Percentiles rank a stretch among this genome's conserved stretches.
Conservation (phyloP, 2,329 filamentous ascomycete genomes). For the Paracorniculantispora psalliotae region DNA sequence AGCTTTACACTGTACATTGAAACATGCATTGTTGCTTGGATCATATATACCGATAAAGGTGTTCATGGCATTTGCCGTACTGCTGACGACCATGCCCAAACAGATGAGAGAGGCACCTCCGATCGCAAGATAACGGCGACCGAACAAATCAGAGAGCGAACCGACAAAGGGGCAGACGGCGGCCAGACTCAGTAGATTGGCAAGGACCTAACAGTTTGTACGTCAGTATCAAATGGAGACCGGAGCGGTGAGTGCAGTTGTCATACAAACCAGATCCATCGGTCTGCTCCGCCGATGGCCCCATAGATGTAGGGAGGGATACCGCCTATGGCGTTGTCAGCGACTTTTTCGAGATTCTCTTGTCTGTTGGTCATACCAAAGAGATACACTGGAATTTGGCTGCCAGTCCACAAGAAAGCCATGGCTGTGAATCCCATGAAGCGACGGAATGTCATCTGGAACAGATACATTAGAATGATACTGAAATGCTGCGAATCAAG, state of each 20-base stretch:
- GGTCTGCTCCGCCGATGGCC: constrained; percentile 55
- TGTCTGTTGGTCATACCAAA: not conserved
- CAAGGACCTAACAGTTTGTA: constrained; percentile 21
- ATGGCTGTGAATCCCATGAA: constrained; percentile 1
- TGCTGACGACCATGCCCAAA: constrained; percentile 55
- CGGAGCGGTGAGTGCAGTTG: not conserved
- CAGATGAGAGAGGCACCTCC: constrained; percentile 49
- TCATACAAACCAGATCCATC: constrained; percentile 55
- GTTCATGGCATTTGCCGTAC: constrained; percentile 55
- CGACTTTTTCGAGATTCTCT: not conserved
- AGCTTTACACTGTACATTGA: no score
- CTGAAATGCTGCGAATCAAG: not conserved
- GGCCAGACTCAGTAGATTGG: constrained; percentile 51
- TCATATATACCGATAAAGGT: constrained; percentile 47
- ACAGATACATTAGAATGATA: not conserved
- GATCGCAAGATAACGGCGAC: constrained; percentile 53
- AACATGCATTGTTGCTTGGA: not conserved
- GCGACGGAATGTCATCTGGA: not conserved
- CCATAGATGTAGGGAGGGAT: constrained; percentile 41
- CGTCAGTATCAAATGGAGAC: not conserved
- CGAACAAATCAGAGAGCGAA: not conserved
- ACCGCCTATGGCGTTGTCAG: not conserved
- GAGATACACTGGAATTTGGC: not conserved
- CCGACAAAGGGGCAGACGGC: constrained; percentile 5
- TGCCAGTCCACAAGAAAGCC: constrained; percentile 1